Conservation (phyloP, 2,329 filamentous ascomycete genomes). For the Tothia fuscella region DNA sequence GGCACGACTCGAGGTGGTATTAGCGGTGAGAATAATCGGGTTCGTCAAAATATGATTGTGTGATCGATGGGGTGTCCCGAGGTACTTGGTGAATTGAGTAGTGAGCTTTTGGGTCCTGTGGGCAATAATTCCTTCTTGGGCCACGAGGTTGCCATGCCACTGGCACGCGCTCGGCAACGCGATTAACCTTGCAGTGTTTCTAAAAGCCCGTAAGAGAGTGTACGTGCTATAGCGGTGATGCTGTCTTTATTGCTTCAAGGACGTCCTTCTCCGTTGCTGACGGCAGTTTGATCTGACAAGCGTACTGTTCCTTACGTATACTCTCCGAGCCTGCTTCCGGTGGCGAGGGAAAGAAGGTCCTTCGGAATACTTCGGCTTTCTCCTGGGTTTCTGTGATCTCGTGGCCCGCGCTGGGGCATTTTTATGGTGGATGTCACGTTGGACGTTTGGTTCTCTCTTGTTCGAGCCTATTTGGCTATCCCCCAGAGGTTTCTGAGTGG, state of each 20-base stretch:
- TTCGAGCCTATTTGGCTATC: not conserved
- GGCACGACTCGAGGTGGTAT: too few species aligned
- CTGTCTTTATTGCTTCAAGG: constrained; percentile 2
- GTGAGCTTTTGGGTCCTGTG: too few species aligned
- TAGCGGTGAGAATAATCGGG: too few species aligned
- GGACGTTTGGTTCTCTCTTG: not conserved
- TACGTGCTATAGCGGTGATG: constrained; percentile 5
- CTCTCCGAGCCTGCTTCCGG: not conserved
- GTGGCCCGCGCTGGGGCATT: not conserved
- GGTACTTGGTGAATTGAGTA: too few species aligned
- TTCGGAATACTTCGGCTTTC: not conserved
- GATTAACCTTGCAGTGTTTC: too few species aligned
- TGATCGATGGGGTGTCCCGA: too few species aligned
- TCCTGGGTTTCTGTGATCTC: not conserved
- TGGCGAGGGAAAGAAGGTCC: not conserved
- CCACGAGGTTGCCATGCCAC: too few species aligned
- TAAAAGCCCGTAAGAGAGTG: too few species aligned
- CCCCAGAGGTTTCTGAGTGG: not conserved
- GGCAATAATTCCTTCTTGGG: too few species aligned
- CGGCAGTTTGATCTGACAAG: not conserved
- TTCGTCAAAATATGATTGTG: too few species aligned
- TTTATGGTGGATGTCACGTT: not conserved
- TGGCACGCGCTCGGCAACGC: too few species aligned
- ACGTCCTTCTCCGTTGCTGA: not conserved
- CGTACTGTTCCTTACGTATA: not conserved